Percentiles rank a stretch among this genome's conserved stretches.
Conservation (phyloP, 129 eudicot species). For the Flaveria brownii region DNA sequence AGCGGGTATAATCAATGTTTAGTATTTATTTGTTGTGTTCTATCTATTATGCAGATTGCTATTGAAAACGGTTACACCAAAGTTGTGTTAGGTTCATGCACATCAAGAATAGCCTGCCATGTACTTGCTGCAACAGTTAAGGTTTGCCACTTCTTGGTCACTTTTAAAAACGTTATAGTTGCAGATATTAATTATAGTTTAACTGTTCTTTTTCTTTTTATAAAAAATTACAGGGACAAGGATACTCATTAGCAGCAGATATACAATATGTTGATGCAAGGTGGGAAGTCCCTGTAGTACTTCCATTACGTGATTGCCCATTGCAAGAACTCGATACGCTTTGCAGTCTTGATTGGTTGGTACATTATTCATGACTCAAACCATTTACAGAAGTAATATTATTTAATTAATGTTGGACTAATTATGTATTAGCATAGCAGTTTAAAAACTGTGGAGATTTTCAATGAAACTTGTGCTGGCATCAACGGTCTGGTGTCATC, state of each 20-base stretch:
- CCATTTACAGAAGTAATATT: neutral
- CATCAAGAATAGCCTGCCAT: conserved; percentile 91
- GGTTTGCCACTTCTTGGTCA: conserved; percentile 43
- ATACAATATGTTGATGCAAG: conserved; percentile 98
- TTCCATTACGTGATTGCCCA: conserved; percentile 91
- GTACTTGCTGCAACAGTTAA: conserved; percentile 88
- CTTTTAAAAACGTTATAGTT: neutral
- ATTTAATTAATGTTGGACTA: conserved; percentile 21
- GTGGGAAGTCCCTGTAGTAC: conserved; percentile 81
- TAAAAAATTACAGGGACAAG: conserved; percentile 62
- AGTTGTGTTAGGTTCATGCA: conserved; percentile 86
- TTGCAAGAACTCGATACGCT: conserved; percentile 75
- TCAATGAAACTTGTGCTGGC: conserved; percentile 55
- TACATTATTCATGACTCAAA: conserved; percentile 24
- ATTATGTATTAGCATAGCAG: conserved; percentile 57
- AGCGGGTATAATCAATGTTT: neutral
- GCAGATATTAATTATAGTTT: neutral
- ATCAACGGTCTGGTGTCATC: conserved; percentile 83
- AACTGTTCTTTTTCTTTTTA: neutral
- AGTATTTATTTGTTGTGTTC: neutral
- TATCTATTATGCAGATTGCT: conserved; percentile 64
- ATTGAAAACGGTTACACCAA: conserved; percentile 80
- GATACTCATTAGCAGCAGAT: conserved; percentile 99
- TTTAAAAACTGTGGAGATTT: conserved; percentile 61
- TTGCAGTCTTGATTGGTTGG: conserved; percentile 85